Conservation (phyloP, 495 filamentous ascomycete species). For the Stereocaulon alpinum region DNA sequence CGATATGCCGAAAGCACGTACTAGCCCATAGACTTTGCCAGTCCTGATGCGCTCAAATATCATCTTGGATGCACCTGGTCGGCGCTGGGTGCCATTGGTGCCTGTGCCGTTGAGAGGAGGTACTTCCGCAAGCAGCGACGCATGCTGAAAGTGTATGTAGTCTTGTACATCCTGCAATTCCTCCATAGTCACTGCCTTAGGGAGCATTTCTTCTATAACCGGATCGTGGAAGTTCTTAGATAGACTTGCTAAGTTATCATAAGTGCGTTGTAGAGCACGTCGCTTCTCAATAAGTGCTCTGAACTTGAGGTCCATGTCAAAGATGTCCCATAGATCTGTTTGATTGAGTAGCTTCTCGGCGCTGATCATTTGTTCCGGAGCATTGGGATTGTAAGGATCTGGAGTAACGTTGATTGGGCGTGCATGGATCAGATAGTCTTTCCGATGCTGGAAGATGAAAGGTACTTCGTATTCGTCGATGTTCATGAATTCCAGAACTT, state of each 20-base stretch:
- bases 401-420: conserved; percentile 52
- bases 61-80: conserved; percentile 62
- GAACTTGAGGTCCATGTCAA: conserved; percentile 91
- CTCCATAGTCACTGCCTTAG: conserved; percentile 68
- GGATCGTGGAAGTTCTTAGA: conserved; percentile 43
- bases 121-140: conserved; percentile 67
- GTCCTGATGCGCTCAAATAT: conserved; percentile 76
- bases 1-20: conserved; percentile 81
- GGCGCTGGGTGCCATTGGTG: conserved; percentile 46
- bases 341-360: conserved; percentile 87
- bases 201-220: conserved; percentile 71
- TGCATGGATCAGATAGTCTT: conserved; percentile 93
- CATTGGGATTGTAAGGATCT: conserved; percentile 49
- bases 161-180: conserved; percentile 95
- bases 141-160: conserved; percentile 92
- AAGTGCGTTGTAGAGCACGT: conserved; percentile 65
- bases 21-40: conserved; percentile 67
- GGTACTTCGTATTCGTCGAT: conserved; percentile 89
- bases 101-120: conserved; percentile 44
- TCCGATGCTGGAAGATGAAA: conserved; percentile 95
- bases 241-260: conserved; percentile 54
- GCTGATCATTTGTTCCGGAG: conserved; percentile 58
- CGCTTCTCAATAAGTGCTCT: conserved; percentile 83
- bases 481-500: conserved; percentile 91
- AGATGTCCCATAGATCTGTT: conserved; percentile 86